phyloP scores from a whole-genome alignment of 2,329 filamentous ascomycete species.

The Cladosporium sp. region DNA sequence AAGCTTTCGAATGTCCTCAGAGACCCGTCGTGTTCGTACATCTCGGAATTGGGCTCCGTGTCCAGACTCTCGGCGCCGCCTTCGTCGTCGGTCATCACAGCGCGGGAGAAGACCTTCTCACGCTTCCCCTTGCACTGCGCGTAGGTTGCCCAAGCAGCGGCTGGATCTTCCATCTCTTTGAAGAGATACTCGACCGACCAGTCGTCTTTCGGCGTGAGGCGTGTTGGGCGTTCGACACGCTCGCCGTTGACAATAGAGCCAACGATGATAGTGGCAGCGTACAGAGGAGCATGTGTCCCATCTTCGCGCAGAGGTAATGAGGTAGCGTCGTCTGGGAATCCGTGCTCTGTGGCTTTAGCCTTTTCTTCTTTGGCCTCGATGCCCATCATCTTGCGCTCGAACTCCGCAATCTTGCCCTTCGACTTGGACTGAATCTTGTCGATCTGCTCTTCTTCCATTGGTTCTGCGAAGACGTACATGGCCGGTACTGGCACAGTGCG shows the following conservation, averaged over 20 bases:
- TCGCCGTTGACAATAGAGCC: slow-evolving; percentile 71
- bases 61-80: slow-evolving; percentile 23
- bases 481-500: slow-evolving; percentile 28
- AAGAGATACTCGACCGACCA: slow-evolving; percentile 83
- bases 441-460: slow-evolving; percentile 73
- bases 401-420: slow-evolving; percentile 65
- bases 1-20: slow-evolving; percentile 42
- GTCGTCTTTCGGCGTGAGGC: slow-evolving; percentile 48
- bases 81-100: background rate
- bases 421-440: slow-evolving; percentile 70
- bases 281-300: slow-evolving; percentile 44
- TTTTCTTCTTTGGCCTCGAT: slow-evolving; percentile 24
- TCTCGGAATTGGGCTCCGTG: slow-evolving; percentile 26
- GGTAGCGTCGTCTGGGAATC: slow-evolving; percentile 24
- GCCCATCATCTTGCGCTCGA: slow-evolving; percentile 57
- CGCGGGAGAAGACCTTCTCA: slow-evolving; percentile 43
- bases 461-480: slow-evolving; percentile 90
- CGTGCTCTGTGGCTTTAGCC: background rate
- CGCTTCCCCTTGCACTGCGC: slow-evolving; percentile 59
- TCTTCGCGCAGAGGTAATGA: slow-evolving; percentile 22
- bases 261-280: slow-evolving; percentile 72
- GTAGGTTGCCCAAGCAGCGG: slow-evolving; percentile 58
- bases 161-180: slow-evolving; percentile 56
- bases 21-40: slow-evolving; percentile 46
- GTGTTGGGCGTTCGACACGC: slow-evolving; percentile 61